Conservation (phyloP, 805 yeast species). For the Kluyveromyces wickerhamii region DNA sequence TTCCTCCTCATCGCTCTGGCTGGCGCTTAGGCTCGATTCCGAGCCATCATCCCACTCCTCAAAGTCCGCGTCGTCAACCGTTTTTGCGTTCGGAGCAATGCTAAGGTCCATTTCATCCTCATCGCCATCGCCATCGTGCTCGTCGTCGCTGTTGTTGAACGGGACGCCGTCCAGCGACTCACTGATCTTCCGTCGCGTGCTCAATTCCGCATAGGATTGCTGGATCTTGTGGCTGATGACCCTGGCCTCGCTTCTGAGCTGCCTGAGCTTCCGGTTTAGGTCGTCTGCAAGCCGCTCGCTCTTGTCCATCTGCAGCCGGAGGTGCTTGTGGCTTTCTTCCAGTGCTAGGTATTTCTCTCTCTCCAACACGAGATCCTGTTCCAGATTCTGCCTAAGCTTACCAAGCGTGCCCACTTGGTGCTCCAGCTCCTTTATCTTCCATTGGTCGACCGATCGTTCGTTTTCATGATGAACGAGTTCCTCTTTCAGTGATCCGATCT, state of each 20-base stretch:
- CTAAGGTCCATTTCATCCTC: neutral
- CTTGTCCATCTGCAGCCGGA: neutral
- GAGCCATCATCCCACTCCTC: constrained; percentile 1
- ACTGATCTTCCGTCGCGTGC: neutral
- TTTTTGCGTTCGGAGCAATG: neutral
- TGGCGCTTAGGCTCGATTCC: neutral
- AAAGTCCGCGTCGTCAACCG: no score
- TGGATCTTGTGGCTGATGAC: constrained; percentile 3
- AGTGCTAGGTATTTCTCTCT: neutral
- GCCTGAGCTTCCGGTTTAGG: neutral
- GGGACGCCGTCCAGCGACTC: neutral
- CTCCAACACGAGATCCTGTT: neutral
- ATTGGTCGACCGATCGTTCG: constrained; percentile 9
- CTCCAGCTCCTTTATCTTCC: constrained; percentile 2
- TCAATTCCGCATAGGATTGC: neutral
- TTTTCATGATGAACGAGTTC: constrained; percentile 12
- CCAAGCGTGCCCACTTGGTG: neutral
- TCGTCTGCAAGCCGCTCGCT: neutral
- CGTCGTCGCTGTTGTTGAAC: constrained; percentile 4
- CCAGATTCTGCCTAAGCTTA: neutral
- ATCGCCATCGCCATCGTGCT: neutral
- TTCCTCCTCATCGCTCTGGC: neutral
- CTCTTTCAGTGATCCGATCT: constrained; percentile 12
- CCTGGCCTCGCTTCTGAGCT: neutral
- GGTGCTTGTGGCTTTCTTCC: neutral